A percentile compares a stretch with the other conserved stretches of the same genome.
Evolutionary conservation across 176 grass and related monocot genomes (phyloP).

Genomic region (Oryza brachyantha): DNA sequence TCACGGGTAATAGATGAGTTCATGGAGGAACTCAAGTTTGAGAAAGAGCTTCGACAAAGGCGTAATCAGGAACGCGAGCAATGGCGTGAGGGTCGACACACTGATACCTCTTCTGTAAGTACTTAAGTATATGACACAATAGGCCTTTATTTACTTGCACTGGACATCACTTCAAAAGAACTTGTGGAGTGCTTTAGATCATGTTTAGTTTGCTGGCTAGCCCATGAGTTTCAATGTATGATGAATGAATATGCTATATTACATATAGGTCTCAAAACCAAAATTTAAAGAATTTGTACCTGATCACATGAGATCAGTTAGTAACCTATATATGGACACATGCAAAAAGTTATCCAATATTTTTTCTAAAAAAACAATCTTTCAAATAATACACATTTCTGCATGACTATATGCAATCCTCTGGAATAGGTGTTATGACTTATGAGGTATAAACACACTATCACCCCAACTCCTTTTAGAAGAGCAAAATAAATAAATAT

Average conservation of each 20-base stretch:
- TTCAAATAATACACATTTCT: background rate
- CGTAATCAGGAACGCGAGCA: slow-evolving; percentile 71
- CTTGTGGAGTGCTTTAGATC: background rate
- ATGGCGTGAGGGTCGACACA: slow-evolving; percentile 65
- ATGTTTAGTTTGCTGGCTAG: slow-evolving; percentile 13
- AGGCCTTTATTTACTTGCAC: slow-evolving; percentile 11
- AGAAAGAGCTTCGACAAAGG: slow-evolving; percentile 85
- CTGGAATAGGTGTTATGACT: background rate
- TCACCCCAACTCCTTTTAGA: background rate
- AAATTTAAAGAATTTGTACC: background rate
- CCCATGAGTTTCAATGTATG: background rate
- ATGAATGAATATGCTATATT: background rate
- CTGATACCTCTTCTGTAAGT: slow-evolving; percentile 66
- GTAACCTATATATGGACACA: background rate
- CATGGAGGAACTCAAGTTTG: slow-evolving; percentile 93
- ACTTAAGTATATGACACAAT: slow-evolving; percentile 11
- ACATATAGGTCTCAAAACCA: background rate
- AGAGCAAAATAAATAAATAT: background rate
- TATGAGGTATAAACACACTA: background rate
- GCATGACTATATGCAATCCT: background rate
- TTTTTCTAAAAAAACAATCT: background rate
- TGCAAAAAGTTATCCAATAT: background rate
- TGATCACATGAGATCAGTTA: background rate
- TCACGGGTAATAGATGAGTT: slow-evolving; percentile 86
- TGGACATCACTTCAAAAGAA: background rate